Conservation (phyloP, 2,329 filamentous ascomycete genomes). For the Shiraia bambusicola region DNA sequence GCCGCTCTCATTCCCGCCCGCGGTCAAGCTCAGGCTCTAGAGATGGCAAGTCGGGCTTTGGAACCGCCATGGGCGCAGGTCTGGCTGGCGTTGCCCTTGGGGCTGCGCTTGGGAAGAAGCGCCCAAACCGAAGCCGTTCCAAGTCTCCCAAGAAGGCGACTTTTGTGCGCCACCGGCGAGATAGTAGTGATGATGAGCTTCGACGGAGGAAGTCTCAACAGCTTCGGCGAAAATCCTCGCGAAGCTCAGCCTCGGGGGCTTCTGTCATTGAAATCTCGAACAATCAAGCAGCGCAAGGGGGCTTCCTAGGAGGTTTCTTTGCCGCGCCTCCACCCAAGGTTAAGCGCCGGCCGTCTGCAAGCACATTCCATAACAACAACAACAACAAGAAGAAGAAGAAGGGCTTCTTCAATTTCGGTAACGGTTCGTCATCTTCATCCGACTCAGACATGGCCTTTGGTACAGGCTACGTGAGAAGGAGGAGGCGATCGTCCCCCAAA, state of each 20-base stretch:
- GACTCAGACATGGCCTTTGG: constrained; percentile 53
- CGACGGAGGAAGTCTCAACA: constrained; percentile 28
- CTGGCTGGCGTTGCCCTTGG: constrained; percentile 44
- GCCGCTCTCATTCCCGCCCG: constrained; percentile 39
- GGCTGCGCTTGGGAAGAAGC: constrained; percentile 31
- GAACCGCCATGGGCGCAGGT: constrained; percentile 44
- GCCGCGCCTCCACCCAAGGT: constrained; percentile 53
- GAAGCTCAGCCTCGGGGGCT: constrained; percentile 48
- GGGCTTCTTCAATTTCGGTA: constrained; percentile 54
- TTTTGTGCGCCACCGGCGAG: constrained; percentile 30
- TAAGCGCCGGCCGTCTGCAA: constrained; percentile 27
- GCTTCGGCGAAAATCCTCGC: constrained; percentile 33
- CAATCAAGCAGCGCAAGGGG: constrained; percentile 49
- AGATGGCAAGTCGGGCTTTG: constrained; percentile 39
- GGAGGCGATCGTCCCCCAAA: constrained; percentile 28
- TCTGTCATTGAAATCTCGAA: constrained; percentile 69
- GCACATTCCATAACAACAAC: constrained; percentile 38
- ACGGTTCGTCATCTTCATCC: constrained; percentile 49
- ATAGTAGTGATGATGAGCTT: constrained; percentile 35
- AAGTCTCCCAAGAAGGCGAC: constrained; percentile 35
- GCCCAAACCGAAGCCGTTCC: constrained; percentile 38
- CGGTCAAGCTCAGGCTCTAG: constrained; percentile 46
- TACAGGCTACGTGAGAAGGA: constrained; percentile 33
- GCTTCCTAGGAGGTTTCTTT: constrained; percentile 57
- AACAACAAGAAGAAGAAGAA: constrained; percentile 47